Evolutionary conservation across 2,329 filamentous ascomycete genomes (phyloP), one percentile per base, ranked within the genome.

Genomic region (Akanthomyces lecanii): DNA sequence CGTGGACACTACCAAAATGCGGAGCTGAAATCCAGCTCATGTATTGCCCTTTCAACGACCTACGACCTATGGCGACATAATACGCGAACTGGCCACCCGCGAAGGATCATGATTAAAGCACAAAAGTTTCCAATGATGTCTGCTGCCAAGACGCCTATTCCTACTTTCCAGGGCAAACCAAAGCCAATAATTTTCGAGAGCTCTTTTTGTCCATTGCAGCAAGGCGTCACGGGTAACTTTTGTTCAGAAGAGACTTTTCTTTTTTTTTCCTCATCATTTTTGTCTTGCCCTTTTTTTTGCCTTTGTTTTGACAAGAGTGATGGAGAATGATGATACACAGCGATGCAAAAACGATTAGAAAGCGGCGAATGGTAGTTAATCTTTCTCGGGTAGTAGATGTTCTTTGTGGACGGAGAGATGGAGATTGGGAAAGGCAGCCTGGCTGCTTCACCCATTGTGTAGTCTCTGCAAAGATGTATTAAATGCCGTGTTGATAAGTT

Each of bases 211-310:
- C 48, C 10, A 42, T 44, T 33, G 45, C 33, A n/a, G 48, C 48
- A 52, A 28, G 57, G 57, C 57, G 57, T 53, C 57, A 61, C 33
- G 23, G 57, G 18, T 40, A 18, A 33, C 57, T 45, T 61, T 53
- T 53, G 57, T 52, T 44, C 47, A 38, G 3, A 36, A 18, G 10
- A 51, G 36, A 51, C 36, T 60, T 51, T 21, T 48, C 36, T 16
- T 42, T 12, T 50, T 57, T 8, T 42, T n/a, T 40, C 14, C 30
- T 23, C 16, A 16, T 40, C 47, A 11, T 53, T 61, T 42, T 44
- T 44, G 8, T 61, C 14, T 61, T n/a, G 1, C 51, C n/a, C 40
- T n/a, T 23, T 28, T 25, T 59, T 42, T 28, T 23, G 30, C 33
- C 14, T 25, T 25, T 40, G 33, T 12, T 10, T 18, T n/a, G 33